Conservation (phyloP, 441 rosid species). For the Erodium texanum region DNA sequence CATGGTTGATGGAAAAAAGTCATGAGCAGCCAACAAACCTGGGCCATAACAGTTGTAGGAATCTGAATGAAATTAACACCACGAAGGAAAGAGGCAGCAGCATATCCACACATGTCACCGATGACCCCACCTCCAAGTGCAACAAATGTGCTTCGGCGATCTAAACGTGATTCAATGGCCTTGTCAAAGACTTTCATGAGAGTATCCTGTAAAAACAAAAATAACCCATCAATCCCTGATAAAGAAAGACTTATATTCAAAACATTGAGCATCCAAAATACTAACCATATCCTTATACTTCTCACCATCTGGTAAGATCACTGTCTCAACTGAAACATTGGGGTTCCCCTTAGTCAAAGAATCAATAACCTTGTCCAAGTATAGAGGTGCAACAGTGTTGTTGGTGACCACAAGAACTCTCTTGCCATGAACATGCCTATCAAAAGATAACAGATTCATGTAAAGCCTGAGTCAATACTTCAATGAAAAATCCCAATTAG, state of each 20-base stretch:
- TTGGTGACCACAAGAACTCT: slow-evolving; percentile 89
- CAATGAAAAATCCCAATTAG: neutral
- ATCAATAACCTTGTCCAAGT: slow-evolving; percentile 67
- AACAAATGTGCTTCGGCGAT: slow-evolving; percentile 72
- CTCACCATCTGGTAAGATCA: slow-evolving; percentile 88
- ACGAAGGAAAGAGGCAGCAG: slow-evolving; percentile 87
- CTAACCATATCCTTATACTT: slow-evolving; percentile 74
- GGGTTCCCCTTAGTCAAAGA: slow-evolving; percentile 79
- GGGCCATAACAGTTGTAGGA: slow-evolving; percentile 95
- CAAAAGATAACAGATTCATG: neutral
- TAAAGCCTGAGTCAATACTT: neutral
- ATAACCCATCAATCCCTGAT: neutral
- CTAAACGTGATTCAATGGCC: slow-evolving; percentile 84
- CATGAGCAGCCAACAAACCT: slow-evolving; percentile 35
- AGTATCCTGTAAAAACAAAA: slow-evolving; percentile 43
- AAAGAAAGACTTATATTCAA: neutral
- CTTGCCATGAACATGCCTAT: slow-evolving; percentile 92
- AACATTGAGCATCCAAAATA: neutral
- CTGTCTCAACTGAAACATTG: slow-evolving; percentile 67
- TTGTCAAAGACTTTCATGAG: slow-evolving; percentile 90
- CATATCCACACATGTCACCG: slow-evolving; percentile 96
- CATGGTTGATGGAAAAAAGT: slow-evolving; percentile 4
- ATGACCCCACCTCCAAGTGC: slow-evolving; percentile 98
- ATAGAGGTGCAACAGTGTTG: slow-evolving; percentile 55
- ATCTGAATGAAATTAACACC: slow-evolving; percentile 97